Evolutionary conservation across 495 filamentous ascomycete species (phyloP).

Genomic region (Tuber melanosporum): DNA sequence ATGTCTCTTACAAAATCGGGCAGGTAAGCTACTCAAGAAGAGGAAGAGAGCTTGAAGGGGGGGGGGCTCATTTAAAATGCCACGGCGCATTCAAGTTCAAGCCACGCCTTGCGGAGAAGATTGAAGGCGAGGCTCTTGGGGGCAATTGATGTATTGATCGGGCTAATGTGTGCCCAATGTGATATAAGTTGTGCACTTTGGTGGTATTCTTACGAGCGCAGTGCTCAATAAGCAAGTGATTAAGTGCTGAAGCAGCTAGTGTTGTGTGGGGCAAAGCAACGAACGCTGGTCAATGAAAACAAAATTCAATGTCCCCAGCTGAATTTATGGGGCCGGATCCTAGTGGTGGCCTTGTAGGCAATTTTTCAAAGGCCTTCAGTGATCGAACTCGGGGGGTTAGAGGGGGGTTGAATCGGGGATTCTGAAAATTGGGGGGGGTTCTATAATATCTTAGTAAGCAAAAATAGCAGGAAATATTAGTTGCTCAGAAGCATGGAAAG

Average conservation of each 20-base stretch:
- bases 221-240: neutral
- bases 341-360: neutral
- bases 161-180: neutral
- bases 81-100: neutral
- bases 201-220: neutral
- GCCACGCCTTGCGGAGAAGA: neutral
- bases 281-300: neutral
- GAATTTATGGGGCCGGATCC: neutral
- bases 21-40: neutral
- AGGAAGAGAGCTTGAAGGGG: neutral
- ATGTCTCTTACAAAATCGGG: neutral
- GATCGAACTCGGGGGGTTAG: no score
- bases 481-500: no score
- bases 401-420: no score
- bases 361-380: no score
- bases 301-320: neutral
- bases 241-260: neutral
- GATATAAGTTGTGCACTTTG: neutral
- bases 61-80: neutral
- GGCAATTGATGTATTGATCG: neutral
- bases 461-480: no score
- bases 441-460: no score
- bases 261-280: neutral
- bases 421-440: no score
- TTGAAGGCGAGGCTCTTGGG: neutral